These are phyloP conservation scores for Blastobotrys proliferans DNA, from an alignment of 1,139 yeast species.

Conservation along the genomic window DNA sequence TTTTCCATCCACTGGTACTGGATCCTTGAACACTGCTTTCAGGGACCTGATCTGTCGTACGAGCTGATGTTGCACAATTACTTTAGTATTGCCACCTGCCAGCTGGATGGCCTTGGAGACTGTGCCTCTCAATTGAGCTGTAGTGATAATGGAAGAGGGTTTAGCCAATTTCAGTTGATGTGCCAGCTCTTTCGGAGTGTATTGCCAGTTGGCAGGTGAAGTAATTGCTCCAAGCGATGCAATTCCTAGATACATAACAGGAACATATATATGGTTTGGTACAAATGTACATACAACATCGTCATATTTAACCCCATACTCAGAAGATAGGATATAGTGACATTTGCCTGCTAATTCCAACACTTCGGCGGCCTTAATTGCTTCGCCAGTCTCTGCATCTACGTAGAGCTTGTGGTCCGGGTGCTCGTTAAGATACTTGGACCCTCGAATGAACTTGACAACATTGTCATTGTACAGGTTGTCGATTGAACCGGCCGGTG, in stretches of 20 bases:
- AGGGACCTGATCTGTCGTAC: neutral
- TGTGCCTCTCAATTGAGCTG: conserved; percentile 3
- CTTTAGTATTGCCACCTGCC: neutral
- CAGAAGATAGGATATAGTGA: conserved; percentile 24
- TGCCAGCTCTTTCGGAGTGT: conserved; percentile 34
- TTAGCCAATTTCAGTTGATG: conserved; percentile 33
- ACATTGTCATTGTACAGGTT: conserved; percentile 23
- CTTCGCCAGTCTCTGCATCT: conserved; percentile 29
- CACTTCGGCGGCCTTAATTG: conserved; percentile 24
- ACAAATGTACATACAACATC: conserved; percentile 35
- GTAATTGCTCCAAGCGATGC: conserved; percentile 34
- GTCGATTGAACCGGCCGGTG: conserved; percentile 21
- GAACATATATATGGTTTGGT: conserved; percentile 30
- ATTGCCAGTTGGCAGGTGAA: conserved; percentile 37
- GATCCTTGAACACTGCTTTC: conserved; percentile 16
- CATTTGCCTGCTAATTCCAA: conserved; percentile 21
- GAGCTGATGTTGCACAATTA: conserved; percentile 10
- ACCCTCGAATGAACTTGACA: conserved; percentile 22
- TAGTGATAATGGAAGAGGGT: conserved; percentile 29
- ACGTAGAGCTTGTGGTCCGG: conserved; percentile 21
- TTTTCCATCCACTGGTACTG: conserved; percentile 19
- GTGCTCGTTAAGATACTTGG: conserved; percentile 15
- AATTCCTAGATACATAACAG: conserved; percentile 32
- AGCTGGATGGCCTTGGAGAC: conserved; percentile 13
- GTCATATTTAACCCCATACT: conserved; percentile 25